phyloP scores from a whole-genome alignment of 2,329 filamentous ascomycete species.

The Ophiostoma perfectum region DNA sequence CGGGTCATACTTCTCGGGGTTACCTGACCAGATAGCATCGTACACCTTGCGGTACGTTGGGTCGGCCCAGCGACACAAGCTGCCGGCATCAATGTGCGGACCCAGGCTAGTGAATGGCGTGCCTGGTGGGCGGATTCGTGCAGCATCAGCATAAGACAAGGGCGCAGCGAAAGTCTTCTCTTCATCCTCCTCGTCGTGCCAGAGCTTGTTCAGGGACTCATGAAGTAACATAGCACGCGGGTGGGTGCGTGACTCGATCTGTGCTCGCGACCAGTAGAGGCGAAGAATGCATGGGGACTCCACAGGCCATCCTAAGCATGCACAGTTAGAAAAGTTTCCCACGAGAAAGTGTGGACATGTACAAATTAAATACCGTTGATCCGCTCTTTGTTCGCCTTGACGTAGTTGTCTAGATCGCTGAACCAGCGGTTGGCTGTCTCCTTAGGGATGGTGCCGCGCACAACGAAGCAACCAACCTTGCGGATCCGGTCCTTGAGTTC shows the following conservation, averaged over 20 bases:
- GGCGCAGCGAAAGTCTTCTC: conserved; percentile 34
- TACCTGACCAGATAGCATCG: conserved; percentile 35
- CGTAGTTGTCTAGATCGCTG: conserved; percentile 33
- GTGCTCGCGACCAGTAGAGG: conserved; percentile 38
- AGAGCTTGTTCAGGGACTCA: conserved; percentile 37
- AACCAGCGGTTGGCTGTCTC: conserved; percentile 30
- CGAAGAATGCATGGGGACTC: conserved; percentile 38
- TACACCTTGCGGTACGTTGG: conserved; percentile 37
- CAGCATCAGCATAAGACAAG: conserved; percentile 37
- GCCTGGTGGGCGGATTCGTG: conserved; percentile 37
- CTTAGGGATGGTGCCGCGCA: conserved; percentile 27
- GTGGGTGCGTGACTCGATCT: conserved; percentile 37
- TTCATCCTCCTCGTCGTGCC: conserved; percentile 33
- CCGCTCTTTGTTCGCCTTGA: conserved; percentile 32
- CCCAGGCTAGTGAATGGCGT: conserved; percentile 39
- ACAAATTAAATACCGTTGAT: not conserved
- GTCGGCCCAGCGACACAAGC: conserved; percentile 40
- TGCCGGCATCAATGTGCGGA: conserved; percentile 42
- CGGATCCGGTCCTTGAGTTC: not conserved
- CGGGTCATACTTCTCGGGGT: conserved; percentile 35
- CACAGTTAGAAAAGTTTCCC: not conserved
- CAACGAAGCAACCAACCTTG: conserved; percentile 26
- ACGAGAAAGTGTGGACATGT: not conserved
- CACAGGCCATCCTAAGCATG: conserved; percentile 33
- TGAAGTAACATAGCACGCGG: conserved; percentile 37